Evolutionary conservation across 495 filamentous ascomycete genomes (phyloP), one percentile per base, ranked within the genome.

Genomic region (Diplogelasinospora grovesii): DNA sequence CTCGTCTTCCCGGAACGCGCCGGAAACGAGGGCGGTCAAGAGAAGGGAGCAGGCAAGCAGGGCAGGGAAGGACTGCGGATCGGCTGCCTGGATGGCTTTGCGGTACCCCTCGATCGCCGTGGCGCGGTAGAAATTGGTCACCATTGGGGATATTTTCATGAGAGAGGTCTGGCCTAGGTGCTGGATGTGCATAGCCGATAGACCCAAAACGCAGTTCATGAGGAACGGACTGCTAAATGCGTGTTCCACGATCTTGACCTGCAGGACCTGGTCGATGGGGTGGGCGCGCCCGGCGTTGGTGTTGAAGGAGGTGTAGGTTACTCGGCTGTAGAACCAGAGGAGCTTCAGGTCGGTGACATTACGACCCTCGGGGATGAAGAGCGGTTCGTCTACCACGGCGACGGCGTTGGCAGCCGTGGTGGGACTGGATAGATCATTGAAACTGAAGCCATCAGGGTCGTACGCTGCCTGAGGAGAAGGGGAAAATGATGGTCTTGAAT

Each of bases 131-230:
- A 44, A 11, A 20, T 59, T 28, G 11, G 63, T 50, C 1, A 40
- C 41, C 24, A 43, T 22, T 14, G 29, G 32, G 13, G 53, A 34
- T 18, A 52, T 32, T 13, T 40, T 34, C 8, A 31, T 2, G 37
- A 36, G 39, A 35, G 32, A 27, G 13, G 33, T 29, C 5, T 36
- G 31, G 24, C 54, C 42, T 11, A 42, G 8, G n/a, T 23, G 28
- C 4, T 42, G 13, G 21, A 43, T 36, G 32, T 43, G 68, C 20
- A 67, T 49, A 6, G 70, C 63, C 4, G 72, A 50, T 8, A 71
- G 52, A n/a, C 57, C 69, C 39, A 75, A 65, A 4, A 74, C 19
- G 29, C 57, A 61, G 39, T 75, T 53, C 61, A 76, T 66, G n/a
- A 76, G 58, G 32, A 70, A 76, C 1, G 65, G 67, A 22, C 57